Evolutionary conservation across 257 asterid genomes (phyloP), one percentile per base, ranked within the genome.

Genomic region (Nicotiana undulata): DNA sequence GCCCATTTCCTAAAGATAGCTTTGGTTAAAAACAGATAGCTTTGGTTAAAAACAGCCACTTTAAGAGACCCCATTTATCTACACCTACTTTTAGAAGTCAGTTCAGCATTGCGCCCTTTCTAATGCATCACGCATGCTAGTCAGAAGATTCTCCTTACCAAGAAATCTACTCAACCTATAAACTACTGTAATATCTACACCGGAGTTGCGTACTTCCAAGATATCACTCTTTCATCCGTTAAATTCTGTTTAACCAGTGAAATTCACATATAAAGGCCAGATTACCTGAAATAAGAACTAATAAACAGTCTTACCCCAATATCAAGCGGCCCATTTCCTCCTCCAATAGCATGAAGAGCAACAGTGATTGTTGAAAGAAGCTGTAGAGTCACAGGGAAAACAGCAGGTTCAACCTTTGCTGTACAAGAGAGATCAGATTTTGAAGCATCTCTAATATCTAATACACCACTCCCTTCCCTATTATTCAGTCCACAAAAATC

Each of bases 281-380:
- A 20, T 84, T 79, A 88, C 37, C 79, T 83, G 55, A 85, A 85
- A 86, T 93, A 94, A 5, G 98, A 93, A 84, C 91, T 83, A 61
- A 90, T 37, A 78, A 87, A 93, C 79, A 94, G 77, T 86, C 94
- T 92, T 13, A 91, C 94, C 76, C 87, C 95, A 9, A 93, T 90
- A 81, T 93, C 96, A 59, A 90, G 87, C 77, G 98, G 95, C 0
- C 98, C 97, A 80, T 87, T 89, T 55, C 90, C 98, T 64, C 97
- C 98, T 67, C 97, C 96, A 5, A 90, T 70, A 66, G 94, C 95
- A 56, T 95, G 97, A 87, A 93, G 85, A 24, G 88, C 96, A 63
- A 94, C 92, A 0, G 98, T 91, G 49, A 92, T 82, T 31, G 90
- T 89, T 16, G 97, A 93, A 22, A 86, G 95, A 51, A 87, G 89